Conservation (phyloP, 495 filamentous ascomycete genomes). For the Pyrenopolyporus hunteri region DNA sequence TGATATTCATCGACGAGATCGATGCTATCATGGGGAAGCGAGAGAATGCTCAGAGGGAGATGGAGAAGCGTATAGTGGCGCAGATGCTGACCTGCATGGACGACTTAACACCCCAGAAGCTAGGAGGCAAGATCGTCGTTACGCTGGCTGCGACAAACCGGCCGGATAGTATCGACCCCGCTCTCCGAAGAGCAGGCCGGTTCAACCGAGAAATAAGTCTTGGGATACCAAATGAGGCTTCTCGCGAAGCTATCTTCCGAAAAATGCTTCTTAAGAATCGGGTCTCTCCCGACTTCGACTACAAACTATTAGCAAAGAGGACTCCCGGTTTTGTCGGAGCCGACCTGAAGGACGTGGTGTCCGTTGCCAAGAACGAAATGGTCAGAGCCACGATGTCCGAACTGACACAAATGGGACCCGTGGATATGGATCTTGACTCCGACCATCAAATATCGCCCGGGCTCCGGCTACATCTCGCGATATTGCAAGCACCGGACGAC, state of each 20-base stretch:
- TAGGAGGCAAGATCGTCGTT: constrained; percentile 89
- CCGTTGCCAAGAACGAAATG: constrained; percentile 70
- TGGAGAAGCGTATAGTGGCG: constrained; percentile 96
- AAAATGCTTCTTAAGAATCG: constrained; percentile 75
- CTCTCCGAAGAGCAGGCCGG: constrained; percentile 80
- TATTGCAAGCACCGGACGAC: constrained; percentile 39
- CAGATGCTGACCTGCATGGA: constrained; percentile 92
- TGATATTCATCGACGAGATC: constrained; percentile 96
- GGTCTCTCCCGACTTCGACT: constrained; percentile 75
- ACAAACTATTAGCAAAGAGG: constrained; percentile 78
- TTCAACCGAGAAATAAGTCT: constrained; percentile 96
- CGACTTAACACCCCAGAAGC: constrained; percentile 64
- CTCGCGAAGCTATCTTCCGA: constrained; percentile 81
- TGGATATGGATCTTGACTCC: constrained; percentile 38
- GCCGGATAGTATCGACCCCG: constrained; percentile 87
- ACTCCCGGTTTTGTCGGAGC: constrained; percentile 96
- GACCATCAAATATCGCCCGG: constrained; percentile 24
- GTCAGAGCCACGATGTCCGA: constrained; percentile 61
- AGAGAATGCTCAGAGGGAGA: constrained; percentile 92
- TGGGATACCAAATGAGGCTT: constrained; percentile 86
- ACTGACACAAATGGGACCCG: constrained; percentile 41
- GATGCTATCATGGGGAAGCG: constrained; percentile 95
- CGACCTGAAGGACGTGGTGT: constrained; percentile 85
- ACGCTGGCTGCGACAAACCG: constrained; percentile 93
- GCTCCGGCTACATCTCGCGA: constrained; percentile 37